Conservation (phyloP, 2,329 filamentous ascomycete species). For the Magnaporthiopsis poae region DNA sequence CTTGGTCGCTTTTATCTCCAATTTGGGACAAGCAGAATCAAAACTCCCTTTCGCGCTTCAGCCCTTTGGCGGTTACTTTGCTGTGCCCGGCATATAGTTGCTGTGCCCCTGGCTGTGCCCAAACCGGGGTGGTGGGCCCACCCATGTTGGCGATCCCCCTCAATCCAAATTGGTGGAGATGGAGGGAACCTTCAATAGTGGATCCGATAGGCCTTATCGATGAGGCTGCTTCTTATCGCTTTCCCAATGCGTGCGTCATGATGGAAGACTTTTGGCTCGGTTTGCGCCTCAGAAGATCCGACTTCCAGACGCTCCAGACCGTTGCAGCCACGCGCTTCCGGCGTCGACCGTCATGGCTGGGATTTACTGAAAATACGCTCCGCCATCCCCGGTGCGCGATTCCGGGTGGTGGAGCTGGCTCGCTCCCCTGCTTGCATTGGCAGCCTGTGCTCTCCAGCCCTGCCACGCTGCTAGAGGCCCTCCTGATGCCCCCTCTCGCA, state of each 20-base stretch:
- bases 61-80: no score
- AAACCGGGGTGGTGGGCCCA: background rate
- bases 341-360: background rate
- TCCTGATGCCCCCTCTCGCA: background rate
- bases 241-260: background rate
- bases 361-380: background rate
- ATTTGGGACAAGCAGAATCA: no score
- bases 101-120: no score
- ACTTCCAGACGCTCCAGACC: background rate
- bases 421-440: background rate
- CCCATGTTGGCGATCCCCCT: background rate
- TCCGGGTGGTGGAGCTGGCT: background rate
- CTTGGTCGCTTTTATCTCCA: no score
- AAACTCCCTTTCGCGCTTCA: no score
- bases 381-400: background rate
- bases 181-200: no score
- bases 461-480: background rate
- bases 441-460: background rate
- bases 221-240: background rate
- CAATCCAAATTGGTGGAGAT: background rate
- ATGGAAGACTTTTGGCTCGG: background rate
- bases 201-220: no score
- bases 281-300: background rate
- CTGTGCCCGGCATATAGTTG: no score
- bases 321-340: background rate